phyloP scores from a whole-genome alignment of 176 grass and related monocot species.

The Carex littledalei region DNA sequence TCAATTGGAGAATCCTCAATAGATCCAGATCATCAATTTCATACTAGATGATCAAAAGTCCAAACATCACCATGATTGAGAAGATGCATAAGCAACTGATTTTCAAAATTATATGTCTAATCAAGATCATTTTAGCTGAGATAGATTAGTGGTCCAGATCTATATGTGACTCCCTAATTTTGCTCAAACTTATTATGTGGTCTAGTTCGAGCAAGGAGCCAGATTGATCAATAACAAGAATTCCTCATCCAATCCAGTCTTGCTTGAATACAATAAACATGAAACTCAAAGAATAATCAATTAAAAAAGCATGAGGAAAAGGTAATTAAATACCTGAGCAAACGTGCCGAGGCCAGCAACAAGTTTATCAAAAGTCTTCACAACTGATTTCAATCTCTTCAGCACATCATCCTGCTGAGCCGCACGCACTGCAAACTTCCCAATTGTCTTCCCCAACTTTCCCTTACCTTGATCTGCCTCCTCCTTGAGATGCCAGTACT shows the following conservation, averaged over 20 bases:
- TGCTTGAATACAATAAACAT: not conserved
- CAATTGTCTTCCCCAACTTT: not conserved
- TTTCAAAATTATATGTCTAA: not conserved
- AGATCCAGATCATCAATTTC: not conserved
- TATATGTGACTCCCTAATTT: no score
- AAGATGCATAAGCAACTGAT: not conserved
- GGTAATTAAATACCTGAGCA: not conserved
- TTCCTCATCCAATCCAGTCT: not conserved
- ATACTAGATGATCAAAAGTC: not conserved
- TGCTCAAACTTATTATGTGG: not conserved
- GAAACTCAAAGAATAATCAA: not conserved
- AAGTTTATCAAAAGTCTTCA: not conserved
- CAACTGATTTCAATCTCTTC: not conserved
- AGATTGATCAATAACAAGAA: not conserved
- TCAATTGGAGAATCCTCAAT: not conserved
- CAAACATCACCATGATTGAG: not conserved
- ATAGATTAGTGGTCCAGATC: no score
- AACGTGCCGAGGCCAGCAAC: not conserved
- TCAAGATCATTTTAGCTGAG: not conserved
- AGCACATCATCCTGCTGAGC: not conserved
- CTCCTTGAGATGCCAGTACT: not conserved
- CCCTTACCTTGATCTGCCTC: not conserved
- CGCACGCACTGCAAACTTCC: not conserved
- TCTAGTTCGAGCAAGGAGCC: not conserved
- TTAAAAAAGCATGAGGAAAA: not conserved